Base-by-base conservation (phyloP, 2,329 filamentous ascomycete genomes). In the Bipolaris cookei region DNA sequence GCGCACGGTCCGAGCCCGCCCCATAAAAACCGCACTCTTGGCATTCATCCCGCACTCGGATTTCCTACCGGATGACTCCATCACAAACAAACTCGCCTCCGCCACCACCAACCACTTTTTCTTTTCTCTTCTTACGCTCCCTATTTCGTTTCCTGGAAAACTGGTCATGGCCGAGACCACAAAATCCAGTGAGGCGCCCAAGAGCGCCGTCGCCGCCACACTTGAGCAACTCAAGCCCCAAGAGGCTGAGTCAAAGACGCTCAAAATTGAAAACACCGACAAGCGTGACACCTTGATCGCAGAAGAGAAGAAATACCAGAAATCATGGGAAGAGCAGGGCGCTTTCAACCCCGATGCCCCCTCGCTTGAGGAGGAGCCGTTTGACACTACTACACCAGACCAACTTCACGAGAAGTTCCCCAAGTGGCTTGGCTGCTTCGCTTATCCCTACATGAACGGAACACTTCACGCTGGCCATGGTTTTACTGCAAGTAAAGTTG, bases 291-390 rank as follows among this genome's bases (percentile, higher is more conserved):
- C 88, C 48, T 82, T 96, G 65, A 88, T 95, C 68, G 86, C 86
- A 30, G 85, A 89, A 70, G 94, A 98, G 81, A 96, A 95, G 81
- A 92, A 92, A 75, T 97, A 96, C 79, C 94, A 98, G 80, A 81
- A 88, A 73, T 83, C 88, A 85, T 96, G 92, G 92, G 86, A 89
- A 71, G 83, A 90, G 57, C 82, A 86, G 67, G 84, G 84, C 63
- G 81, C 97, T 67, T 99, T 98, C 84, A 85, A 97, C 78, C 84
- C 88, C 68, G 83, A 98, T 78, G 92, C 95, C 21, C 95, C 95
- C 32, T 87, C 90, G 18, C 86, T 88, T 50, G 80, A 84, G 62
- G 92, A 97, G 67, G 85, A 92, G 63, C 90, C 92, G 58, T 86
- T 90, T 66, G 84, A 89, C 71, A 87, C 89, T 59, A 87, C 93